Evolutionary conservation across 1,284 basidiomycete genomes (phyloP), one percentile per base, ranked within the genome.

Genomic region (Inonotus obliquus): DNA sequence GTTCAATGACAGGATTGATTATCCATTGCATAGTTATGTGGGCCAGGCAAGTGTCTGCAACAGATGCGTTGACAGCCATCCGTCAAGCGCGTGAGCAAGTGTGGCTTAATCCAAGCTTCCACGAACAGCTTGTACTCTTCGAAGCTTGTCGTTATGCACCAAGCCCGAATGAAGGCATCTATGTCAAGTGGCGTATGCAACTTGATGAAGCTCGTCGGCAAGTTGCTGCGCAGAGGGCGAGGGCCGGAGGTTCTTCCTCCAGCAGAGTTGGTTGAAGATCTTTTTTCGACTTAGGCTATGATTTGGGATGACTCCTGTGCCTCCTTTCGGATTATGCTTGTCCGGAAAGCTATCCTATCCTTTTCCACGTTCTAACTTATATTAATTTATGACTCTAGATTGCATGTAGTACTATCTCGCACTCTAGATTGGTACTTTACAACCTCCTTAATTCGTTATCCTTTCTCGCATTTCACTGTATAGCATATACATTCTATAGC

Each of bases 61-160:
- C 62, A 35, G 59, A 63, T 38, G 62, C 62, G 23, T 54, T 63
- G 11, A 63, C 62, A 17, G 59, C 53, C 19, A 35, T 63, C 32
- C 58, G 62, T 17, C 62, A 60, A 45, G 62, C 62, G 10, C 59
- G 62, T 25, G 59, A 63, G 49, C 62, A 63, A 29, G 54, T 63
- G 2, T 63, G 62, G 62, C 54, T 60, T 6, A 63, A 63, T 27
- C 62, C 62, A n/a, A 63, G 59, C 59, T 63, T 63, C 54, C 62
- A 63, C 21, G 62, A 63, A 27, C 62, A 63, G 39, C 59, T 63
- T 4, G 59, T 63, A 13, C 21, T 63, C 35, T 63, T 63, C 38
- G 62, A 63, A 27, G 62, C 62, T 17, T 63, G 62, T 37, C 58
- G 58, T 4, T 63, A 63, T 37, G 54, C 55, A 14, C 62, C 62